Evolutionary conservation across 257 asterid genomes (phyloP), one percentile per base, ranked within the genome.

Genomic region (Ligustrum vulgare): DNA sequence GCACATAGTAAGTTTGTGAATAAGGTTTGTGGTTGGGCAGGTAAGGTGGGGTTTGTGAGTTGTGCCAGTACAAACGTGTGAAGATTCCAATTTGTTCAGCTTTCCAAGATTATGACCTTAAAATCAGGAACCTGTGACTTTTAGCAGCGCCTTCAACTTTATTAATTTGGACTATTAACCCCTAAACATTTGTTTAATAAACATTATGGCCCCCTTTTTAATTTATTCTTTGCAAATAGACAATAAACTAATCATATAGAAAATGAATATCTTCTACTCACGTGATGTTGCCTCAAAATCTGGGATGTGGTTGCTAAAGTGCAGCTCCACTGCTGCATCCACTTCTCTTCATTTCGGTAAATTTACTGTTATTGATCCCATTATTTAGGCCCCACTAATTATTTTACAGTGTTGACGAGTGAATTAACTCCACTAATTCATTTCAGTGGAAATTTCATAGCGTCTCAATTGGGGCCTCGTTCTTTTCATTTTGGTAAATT

Each of bases 231-330:
- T 8, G 6, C 16, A 68, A 11, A 11, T 49, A 41, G n/a, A 25
- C 63, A 69, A 72, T 67, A 32, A 67, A 75, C 1, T 13, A 20
- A 18, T 4, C 39, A 10, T 20, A n/a, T 22, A 15, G 3, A 2
- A 39, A 22, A 69, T 4, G 35, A 69, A 39, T 8, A 41, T 81
- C 71, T 62, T 65, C 47, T 32, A 33, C 73, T 69, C 87, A 84
- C 85, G 80, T 84, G 84, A 67, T 32, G 20, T 31, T 4, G 79
- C 86, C 88, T 84, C 82, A 82, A 84, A 79, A 79, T 84, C 81
- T 77, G 88, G 86, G 82, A 72, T 81, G 73, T 79, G 25, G 82
- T 74, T 63, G 23, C 37, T 67, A 82, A 84, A 82, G 77, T 60
- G 66, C 25, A 0, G 9, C 79, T 62, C 78, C 67, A 31, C 60